Evolutionary conservation across 768 basidiomycete genomes (phyloP).

Genomic region (Boletus insuetus): DNA sequence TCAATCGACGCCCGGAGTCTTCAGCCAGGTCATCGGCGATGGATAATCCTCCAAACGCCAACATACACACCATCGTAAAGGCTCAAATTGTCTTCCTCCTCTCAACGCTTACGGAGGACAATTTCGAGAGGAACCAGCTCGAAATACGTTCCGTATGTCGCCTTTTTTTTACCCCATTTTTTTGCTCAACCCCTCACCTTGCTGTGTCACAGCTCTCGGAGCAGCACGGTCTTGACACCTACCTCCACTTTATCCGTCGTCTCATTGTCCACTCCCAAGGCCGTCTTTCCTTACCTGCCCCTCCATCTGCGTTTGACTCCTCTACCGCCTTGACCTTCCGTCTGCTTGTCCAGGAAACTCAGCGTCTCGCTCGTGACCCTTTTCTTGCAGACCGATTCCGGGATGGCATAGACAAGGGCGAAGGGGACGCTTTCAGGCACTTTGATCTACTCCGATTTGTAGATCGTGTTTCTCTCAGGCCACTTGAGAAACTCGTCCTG

Average conservation of each 20-base stretch:
- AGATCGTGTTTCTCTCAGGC: slow-evolving; percentile 76
- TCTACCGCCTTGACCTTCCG: slow-evolving; percentile 79
- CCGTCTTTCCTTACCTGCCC: slow-evolving; percentile 56
- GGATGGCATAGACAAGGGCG: slow-evolving; percentile 85
- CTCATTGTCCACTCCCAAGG: slow-evolving; percentile 87
- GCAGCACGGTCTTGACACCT: slow-evolving; percentile 95
- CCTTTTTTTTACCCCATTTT: slow-evolving; percentile 10
- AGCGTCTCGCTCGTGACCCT: slow-evolving; percentile 87
- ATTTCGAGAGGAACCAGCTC: slow-evolving; percentile 88
- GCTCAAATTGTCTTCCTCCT: slow-evolving; percentile 98
- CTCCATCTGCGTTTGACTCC: slow-evolving; percentile 68
- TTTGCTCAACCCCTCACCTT: slow-evolving; percentile 9
- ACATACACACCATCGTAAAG: slow-evolving; percentile 90
- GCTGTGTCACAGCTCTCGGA: slow-evolving; percentile 74
- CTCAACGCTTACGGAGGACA: slow-evolving; percentile 94
- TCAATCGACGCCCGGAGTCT: slow-evolving; percentile 70
- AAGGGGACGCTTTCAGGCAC: slow-evolving; percentile 77
- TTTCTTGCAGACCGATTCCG: slow-evolving; percentile 87
- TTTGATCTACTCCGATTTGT: slow-evolving; percentile 83
- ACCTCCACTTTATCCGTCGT: slow-evolving; percentile 95
- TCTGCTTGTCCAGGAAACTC: slow-evolving; percentile 82
- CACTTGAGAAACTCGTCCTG: slow-evolving; percentile 77
- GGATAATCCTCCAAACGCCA: slow-evolving; percentile 81
- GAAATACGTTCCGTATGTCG: slow-evolving; percentile 90
- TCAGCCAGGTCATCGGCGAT: slow-evolving; percentile 77